These are phyloP conservation scores for Cyberlindnera sargentensis DNA, from an alignment of 805 yeast species.

Conservation along the genomic window DNA sequence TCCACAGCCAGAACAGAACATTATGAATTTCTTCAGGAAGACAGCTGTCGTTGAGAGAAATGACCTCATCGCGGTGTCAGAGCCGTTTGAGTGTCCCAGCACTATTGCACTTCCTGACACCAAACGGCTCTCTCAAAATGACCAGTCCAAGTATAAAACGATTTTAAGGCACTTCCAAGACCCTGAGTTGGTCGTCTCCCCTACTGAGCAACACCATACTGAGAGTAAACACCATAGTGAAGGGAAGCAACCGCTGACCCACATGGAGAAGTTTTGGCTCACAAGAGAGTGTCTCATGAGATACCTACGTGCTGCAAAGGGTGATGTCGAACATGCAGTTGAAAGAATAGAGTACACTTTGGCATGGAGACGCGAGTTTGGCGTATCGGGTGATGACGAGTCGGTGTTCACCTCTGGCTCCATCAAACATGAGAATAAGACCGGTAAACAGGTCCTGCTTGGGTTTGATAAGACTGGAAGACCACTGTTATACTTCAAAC, in stretches of 20 bases:
- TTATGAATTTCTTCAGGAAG: constrained; percentile 13
- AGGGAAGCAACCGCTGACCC: constrained; percentile 35
- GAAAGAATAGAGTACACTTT: constrained; percentile 68
- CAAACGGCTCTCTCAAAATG: constrained; percentile 23
- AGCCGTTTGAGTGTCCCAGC: constrained; percentile 54
- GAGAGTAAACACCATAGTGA: not conserved
- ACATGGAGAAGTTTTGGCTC: constrained; percentile 79
- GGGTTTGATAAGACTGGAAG: constrained; percentile 79
- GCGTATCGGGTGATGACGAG: constrained; percentile 48
- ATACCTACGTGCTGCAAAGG: constrained; percentile 89
- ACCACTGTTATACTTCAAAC: constrained; percentile 86
- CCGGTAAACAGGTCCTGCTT: constrained; percentile 84
- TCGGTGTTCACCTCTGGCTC: constrained; percentile 40
- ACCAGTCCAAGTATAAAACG: constrained; percentile 36
- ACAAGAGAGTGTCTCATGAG: constrained; percentile 85
- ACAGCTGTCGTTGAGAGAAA: constrained; percentile 8
- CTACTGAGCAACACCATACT: constrained; percentile 14
- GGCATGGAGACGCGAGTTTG: constrained; percentile 91
- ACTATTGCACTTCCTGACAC: constrained; percentile 32
- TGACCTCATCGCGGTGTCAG: constrained; percentile 24
- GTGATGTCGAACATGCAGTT: constrained; percentile 68
- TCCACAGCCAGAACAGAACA: not conserved
- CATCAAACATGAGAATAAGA: constrained; percentile 65
- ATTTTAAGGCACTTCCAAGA: constrained; percentile 55
- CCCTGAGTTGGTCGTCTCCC: constrained; percentile 30